phyloP scores from a whole-genome alignment of 495 filamentous ascomycete species.

The Daldinia concentrica region DNA sequence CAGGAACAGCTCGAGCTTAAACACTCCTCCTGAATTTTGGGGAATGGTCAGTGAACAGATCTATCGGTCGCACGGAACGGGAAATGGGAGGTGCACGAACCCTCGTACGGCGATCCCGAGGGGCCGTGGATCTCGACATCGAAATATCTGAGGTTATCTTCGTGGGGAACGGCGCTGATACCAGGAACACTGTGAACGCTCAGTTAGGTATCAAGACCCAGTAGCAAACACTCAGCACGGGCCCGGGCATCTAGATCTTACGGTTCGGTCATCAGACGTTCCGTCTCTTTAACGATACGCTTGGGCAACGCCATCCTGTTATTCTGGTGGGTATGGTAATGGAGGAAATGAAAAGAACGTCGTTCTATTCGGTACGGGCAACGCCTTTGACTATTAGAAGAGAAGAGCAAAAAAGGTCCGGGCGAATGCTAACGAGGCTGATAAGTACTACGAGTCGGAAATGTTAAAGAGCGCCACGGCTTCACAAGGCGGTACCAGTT shows the following conservation, averaged over 20 bases:
- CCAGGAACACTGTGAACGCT: constrained; percentile 77
- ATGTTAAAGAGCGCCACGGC: not conserved
- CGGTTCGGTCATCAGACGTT: constrained; percentile 96
- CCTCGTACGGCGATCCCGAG: constrained; percentile 91
- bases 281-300: constrained; percentile 97
- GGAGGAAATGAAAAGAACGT: not conserved
- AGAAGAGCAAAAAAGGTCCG: not conserved
- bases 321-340: constrained; percentile 1
- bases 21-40: constrained; percentile 76
- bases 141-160: constrained; percentile 98
- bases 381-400: not conserved
- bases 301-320: constrained; percentile 81
- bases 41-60: constrained; percentile 12
- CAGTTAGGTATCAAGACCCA: constrained; percentile 21
- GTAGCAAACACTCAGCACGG: not conserved
- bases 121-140: constrained; percentile 98
- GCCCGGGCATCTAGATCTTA: constrained; percentile 55
- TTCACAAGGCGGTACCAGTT: not conserved
- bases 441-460: not conserved
- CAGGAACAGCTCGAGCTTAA: constrained; percentile 98
- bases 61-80: not conserved
- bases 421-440: constrained; percentile 10
- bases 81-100: constrained; percentile 51
- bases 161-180: constrained; percentile 96
- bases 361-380: not conserved